A percentile compares a stretch with the other conserved stretches of the same genome.
phyloP scores from a whole-genome alignment of 495 filamentous ascomycete genomes.

The Wilcoxina mikolae region DNA sequence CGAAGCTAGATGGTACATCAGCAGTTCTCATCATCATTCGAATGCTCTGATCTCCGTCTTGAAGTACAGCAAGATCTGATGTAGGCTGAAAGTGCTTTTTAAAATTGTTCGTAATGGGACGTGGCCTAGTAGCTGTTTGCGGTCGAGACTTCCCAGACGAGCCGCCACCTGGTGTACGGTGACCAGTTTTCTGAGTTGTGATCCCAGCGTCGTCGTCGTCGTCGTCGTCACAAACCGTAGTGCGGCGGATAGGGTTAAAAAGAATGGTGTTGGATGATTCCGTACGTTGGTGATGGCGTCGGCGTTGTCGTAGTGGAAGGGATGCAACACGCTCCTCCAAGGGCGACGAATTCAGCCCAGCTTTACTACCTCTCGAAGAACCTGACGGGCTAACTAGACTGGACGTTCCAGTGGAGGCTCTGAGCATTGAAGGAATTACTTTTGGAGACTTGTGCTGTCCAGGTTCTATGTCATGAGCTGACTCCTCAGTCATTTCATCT shows the following conservation, averaged over 20 bases:
- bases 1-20: slow-evolving; percentile 57
- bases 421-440: too few species aligned
- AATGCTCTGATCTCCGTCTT: not conserved
- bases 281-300: slow-evolving; percentile 43
- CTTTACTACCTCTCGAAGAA: too few species aligned
- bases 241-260: slow-evolving; percentile 42
- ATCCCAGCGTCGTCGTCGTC: not conserved
- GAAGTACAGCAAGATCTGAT: too few species aligned
- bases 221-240: too few species aligned
- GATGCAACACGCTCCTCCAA: not conserved
- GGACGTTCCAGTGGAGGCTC: not conserved
- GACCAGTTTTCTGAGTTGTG: not conserved
- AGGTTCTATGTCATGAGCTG: not conserved
- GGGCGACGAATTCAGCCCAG: too few species aligned
- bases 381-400: too few species aligned
- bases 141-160: too few species aligned
- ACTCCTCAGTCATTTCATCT: slow-evolving; percentile 33
- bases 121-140: too few species aligned
- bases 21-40: slow-evolving; percentile 33
- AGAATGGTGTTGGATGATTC: slow-evolving; percentile 65
- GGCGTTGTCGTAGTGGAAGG: not conserved
- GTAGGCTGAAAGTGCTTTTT: too few species aligned
- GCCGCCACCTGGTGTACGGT: too few species aligned
- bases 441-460: too few species aligned
- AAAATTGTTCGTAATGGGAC: too few species aligned